Conservation (phyloP, 148 eudicot species). For the Arctostaphylos glauca region DNA sequence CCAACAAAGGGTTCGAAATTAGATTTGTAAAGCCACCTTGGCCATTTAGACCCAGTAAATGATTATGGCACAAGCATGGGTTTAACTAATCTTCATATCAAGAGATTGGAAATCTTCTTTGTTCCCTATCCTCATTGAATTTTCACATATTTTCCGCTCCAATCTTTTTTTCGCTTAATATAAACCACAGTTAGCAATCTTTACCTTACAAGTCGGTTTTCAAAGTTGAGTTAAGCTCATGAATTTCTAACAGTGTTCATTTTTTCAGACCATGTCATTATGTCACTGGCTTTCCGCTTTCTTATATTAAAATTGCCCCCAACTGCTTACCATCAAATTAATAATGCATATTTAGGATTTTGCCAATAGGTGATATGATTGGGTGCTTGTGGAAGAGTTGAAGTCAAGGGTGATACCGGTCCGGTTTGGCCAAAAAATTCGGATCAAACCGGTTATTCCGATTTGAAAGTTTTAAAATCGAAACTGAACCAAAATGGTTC, state of each 20-base stretch:
- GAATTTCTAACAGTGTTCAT: neutral
- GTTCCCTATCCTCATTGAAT: no score
- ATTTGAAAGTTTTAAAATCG: no score
- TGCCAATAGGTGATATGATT: neutral
- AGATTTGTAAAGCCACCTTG: neutral
- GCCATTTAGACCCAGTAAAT: no score
- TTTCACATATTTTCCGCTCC: neutral
- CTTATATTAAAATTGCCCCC: neutral
- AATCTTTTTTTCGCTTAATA: neutral
- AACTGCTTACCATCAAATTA: neutral
- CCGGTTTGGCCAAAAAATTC: no score
- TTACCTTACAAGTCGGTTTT: no score
- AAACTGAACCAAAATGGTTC: no score
- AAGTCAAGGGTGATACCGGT: no score
- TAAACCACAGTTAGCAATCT: neutral
- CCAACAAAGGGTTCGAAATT: neutral
- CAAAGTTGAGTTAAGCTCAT: no score
- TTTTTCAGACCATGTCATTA: neutral
- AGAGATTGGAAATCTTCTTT: no score
- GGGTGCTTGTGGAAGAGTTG: no score
- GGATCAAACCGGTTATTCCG: no score
- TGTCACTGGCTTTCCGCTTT: neutral
- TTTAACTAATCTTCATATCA: no score
- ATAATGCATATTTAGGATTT: neutral
- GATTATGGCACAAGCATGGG: neutral